Percentiles rank a stretch among this genome's conserved stretches.
Evolutionary conservation across 345 rosid genomes (phyloP).

Genomic region (Arabidopsis suecica): DNA sequence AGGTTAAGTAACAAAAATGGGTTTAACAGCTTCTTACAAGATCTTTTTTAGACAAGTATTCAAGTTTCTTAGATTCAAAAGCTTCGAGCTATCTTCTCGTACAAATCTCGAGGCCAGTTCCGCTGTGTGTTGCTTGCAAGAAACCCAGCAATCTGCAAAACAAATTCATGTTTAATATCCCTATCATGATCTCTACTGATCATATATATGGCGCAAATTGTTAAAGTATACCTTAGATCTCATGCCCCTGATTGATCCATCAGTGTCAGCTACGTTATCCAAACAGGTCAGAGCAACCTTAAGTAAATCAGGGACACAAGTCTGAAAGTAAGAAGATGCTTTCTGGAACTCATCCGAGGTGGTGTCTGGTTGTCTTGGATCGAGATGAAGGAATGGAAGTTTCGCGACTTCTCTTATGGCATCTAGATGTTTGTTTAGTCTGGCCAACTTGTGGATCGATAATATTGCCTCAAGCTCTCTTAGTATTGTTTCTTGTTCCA

Average conservation of each 20-base stretch:
- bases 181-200: slow-evolving; percentile 1
- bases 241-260: slow-evolving; percentile 81
- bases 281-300: slow-evolving; percentile 75
- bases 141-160: slow-evolving; percentile 71
- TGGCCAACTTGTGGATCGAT: slow-evolving; percentile 71
- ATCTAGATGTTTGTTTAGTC: slow-evolving; percentile 67
- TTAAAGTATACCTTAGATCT: slow-evolving; percentile 74
- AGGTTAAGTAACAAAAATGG: background rate
- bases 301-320: slow-evolving; percentile 78
- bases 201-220: background rate
- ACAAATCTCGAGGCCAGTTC: slow-evolving; percentile 90
- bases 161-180: background rate
- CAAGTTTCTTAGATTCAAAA: slow-evolving; percentile 50
- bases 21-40: background rate
- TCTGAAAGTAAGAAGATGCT: slow-evolving; percentile 75
- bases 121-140: slow-evolving; percentile 68
- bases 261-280: slow-evolving; percentile 78
- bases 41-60: background rate
- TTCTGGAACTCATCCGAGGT: slow-evolving; percentile 56
- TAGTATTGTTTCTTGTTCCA: slow-evolving; percentile 80
- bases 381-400: slow-evolving; percentile 82
- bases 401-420: slow-evolving; percentile 81
- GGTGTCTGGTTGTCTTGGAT: slow-evolving; percentile 73
- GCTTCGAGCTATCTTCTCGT: slow-evolving; percentile 71
- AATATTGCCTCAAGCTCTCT: slow-evolving; percentile 92